These are phyloP conservation scores for Trametes sp. DNA, from an alignment of 1,284 basidiomycete genomes.

Conservation along the genomic window DNA sequence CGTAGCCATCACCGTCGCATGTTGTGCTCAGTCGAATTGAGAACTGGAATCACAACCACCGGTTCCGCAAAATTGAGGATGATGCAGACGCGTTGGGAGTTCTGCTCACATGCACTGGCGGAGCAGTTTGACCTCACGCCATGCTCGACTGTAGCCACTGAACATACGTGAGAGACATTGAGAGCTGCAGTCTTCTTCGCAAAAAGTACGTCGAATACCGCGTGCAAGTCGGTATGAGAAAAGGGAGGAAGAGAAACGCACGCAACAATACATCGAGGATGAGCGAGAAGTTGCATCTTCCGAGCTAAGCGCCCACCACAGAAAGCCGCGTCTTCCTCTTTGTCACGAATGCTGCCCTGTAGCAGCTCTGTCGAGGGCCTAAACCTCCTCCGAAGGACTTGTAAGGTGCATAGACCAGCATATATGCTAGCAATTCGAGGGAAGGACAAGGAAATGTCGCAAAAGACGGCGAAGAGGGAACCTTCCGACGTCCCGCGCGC, in stretches of 20 bases:
- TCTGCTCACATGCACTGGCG: too few species aligned
- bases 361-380: neutral
- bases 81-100: too few species aligned
- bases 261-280: neutral
- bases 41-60: too few species aligned
- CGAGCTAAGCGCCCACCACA: constrained; percentile 15
- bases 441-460: neutral
- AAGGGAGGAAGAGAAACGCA: neutral
- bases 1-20: too few species aligned
- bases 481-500: constrained; percentile 33
- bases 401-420: neutral
- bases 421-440: neutral
- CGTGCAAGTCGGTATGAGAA: neutral
- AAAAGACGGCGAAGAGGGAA: constrained; percentile 25
- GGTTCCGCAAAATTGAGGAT: too few species aligned
- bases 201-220: neutral
- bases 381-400: neutral
- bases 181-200: neutral
- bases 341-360: neutral
- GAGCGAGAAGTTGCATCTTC: constrained; percentile 21
- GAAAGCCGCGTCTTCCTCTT: neutral
- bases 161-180: too few species aligned
- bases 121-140: too few species aligned
- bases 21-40: too few species aligned
- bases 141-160: too few species aligned